A percentile compares a stretch with the other conserved stretches of the same genome.
phyloP scores from a whole-genome alignment of 2,329 filamentous ascomycete species.

The Penicillium sp. region DNA sequence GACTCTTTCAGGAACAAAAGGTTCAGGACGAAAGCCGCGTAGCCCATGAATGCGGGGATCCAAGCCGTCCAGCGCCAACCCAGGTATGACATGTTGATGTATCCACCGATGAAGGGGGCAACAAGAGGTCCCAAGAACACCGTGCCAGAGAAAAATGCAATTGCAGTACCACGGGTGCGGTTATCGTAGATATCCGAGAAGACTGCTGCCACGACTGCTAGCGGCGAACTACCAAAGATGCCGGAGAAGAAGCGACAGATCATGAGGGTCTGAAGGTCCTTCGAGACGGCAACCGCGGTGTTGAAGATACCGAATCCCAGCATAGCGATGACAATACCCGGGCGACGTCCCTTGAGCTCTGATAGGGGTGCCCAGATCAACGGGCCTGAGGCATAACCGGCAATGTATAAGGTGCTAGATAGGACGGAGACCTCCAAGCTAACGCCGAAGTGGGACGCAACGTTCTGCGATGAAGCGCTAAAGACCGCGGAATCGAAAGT shows the following conservation, averaged over 20 bases:
- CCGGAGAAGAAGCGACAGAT: slow-evolving; percentile 48
- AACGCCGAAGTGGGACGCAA: slow-evolving; percentile 51
- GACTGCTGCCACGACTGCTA: slow-evolving; percentile 45
- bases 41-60: slow-evolving; percentile 59
- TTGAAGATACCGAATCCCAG: slow-evolving; percentile 46
- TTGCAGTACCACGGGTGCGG: slow-evolving; percentile 32
- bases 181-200: slow-evolving; percentile 53
- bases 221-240: slow-evolving; percentile 44
- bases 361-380: slow-evolving; percentile 62
- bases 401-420: slow-evolving; percentile 48
- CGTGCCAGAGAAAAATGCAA: slow-evolving; percentile 53
- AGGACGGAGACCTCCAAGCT: slow-evolving; percentile 42
- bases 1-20: slow-evolving; percentile 58
- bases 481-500: slow-evolving; percentile 63
- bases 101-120: slow-evolving; percentile 57
- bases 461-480: slow-evolving; percentile 59
- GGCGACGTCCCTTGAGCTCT: slow-evolving; percentile 59
- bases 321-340: slow-evolving; percentile 49
- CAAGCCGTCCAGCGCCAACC: slow-evolving; percentile 60
- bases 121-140: slow-evolving; percentile 55
- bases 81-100: slow-evolving; percentile 49
- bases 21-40: slow-evolving; percentile 48
- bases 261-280: slow-evolving; percentile 41
- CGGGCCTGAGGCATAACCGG: slow-evolving; percentile 56
- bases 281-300: slow-evolving; percentile 43